Base-by-base conservation (phyloP, 495 filamentous ascomycete species). In the Chaetomium fimeti region DNA sequence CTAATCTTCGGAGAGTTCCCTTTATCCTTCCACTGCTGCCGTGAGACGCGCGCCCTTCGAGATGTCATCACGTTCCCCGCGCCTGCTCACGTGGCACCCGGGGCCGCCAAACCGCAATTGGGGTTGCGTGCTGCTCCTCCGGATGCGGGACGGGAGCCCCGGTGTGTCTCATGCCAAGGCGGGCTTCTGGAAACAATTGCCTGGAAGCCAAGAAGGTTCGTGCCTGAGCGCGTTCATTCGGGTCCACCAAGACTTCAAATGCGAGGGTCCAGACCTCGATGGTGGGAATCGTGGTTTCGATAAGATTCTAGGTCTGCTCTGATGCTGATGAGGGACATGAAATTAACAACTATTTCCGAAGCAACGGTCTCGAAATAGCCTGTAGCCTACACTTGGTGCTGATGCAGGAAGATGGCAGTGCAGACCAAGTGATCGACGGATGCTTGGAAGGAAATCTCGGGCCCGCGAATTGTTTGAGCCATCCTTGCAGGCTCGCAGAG, bases 81-180 rank as follows among this genome's bases (percentile, higher is more conserved):
- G 68, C 70, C 70, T 28, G 57, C 52, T 72, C 70, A 72, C 66
- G 70, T 72, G 70, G 53, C 27, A 5, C 40, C 5, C 5, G 11
- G 25, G 22, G 43, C 28, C 24, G 0, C 28, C 27, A 8, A 29
- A 54, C 16, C 27, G 51, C 42, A 45, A 66, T 27, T 11, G 40
- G 16, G 38, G 55, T 25, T 27, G 27, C 7, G 25, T 11, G 8
- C 25, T 29, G 48, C 11, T 5, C 1, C 27, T 36, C 13, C 52
- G 28, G 27, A 32, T 36, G 24, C 24, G 16, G 16, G 51, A 53
- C 48, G 24, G 20, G 11, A 28, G 51, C 25, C 15, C 25, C 51
- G 25, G 51, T 12, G 3, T 28, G 48, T 25, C 48, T 52, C n/a
- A 49, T 24, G 45, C 45, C 45, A 49, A 49, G 45, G 45, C 45